Evolutionary conservation across 768 basidiomycete genomes (phyloP).

Genomic region (Mycena crocata): DNA sequence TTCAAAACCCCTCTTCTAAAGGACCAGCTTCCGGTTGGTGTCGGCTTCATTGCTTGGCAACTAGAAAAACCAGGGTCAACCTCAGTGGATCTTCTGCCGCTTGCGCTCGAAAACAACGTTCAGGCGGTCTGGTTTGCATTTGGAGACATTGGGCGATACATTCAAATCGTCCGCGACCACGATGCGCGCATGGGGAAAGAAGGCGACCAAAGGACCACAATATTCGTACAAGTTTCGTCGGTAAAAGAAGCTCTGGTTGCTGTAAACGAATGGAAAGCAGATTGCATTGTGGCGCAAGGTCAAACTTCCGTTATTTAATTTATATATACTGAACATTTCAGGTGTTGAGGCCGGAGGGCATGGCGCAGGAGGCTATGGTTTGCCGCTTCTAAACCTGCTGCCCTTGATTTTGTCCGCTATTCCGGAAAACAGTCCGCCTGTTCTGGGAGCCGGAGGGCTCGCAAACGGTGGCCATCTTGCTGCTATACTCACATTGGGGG

Average conservation of each 20-base stretch:
- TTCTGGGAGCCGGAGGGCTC: slow-evolving; percentile 84
- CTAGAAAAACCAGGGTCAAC: slow-evolving; percentile 62
- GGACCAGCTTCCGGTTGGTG: slow-evolving; percentile 67
- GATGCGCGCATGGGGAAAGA: slow-evolving; percentile 55
- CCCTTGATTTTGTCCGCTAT: slow-evolving; percentile 62
- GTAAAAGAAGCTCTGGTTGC: slow-evolving; percentile 70
- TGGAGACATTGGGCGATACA: slow-evolving; percentile 72
- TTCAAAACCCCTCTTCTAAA: slow-evolving; percentile 48
- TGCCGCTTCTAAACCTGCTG: slow-evolving; percentile 71
- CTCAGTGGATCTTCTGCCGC: slow-evolving; percentile 56
- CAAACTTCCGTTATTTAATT: slow-evolving; percentile 23
- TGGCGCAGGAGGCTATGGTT: slow-evolving; percentile 64
- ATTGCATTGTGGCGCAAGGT: slow-evolving; percentile 87
- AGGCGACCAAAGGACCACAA: slow-evolving; percentile 58
- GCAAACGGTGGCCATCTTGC: too few relatives aligned
- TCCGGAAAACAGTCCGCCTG: slow-evolving; percentile 55
- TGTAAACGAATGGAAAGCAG: slow-evolving; percentile 73
- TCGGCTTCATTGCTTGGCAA: slow-evolving; percentile 80
- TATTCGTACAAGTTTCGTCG: slow-evolving; percentile 76
- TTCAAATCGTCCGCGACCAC: slow-evolving; percentile 65
- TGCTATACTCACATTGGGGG: slow-evolving; percentile 73
- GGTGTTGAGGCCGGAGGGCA: slow-evolving; percentile 88
- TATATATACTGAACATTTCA: slow-evolving; percentile 45
- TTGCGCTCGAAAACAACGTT: slow-evolving; percentile 66
- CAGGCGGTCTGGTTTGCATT: slow-evolving; percentile 83